Conservation (phyloP, 108 stramenopile genomes). For the Nannochloropsis gaditana region DNA sequence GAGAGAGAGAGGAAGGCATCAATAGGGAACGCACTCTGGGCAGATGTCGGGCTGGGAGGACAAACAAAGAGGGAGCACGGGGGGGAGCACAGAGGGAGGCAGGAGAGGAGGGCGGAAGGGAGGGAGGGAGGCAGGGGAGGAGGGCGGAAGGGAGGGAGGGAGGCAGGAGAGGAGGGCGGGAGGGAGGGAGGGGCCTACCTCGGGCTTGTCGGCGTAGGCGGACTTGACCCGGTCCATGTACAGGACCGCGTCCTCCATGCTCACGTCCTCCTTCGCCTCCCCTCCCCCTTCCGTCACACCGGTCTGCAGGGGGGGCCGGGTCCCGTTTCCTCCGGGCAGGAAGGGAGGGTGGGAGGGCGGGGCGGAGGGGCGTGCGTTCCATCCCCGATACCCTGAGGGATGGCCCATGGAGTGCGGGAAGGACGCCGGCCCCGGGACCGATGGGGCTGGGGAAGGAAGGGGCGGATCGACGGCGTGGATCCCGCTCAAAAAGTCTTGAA, state of each 20-base stretch:
- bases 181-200: neutral
- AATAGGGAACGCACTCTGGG: too few relatives aligned
- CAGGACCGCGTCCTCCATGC: neutral
- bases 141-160: neutral
- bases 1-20: neutral
- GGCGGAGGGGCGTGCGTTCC: too few relatives aligned
- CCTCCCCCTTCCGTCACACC: neutral
- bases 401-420: too few relatives aligned
- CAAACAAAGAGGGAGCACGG: too few relatives aligned
- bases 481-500: slow-evolving; percentile 3
- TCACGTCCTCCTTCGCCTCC: neutral
- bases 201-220: neutral
- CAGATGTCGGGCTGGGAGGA: too few relatives aligned
- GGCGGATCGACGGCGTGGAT: neutral
- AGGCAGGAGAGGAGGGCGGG: neutral
- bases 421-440: too few relatives aligned
- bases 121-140: neutral
- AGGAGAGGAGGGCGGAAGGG: neutral
- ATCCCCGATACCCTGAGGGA: too few relatives aligned
- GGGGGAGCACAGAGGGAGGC: neutral
- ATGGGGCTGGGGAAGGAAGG: too few relatives aligned
- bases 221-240: neutral
- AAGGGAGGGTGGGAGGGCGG: too few relatives aligned
- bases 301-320: too few relatives aligned
- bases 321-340: too few relatives aligned